Evolutionary conservation across 2,329 filamentous ascomycete species (phyloP), one percentile per base, ranked within the genome.

Genomic region (Pyricularia pennisetigena): DNA sequence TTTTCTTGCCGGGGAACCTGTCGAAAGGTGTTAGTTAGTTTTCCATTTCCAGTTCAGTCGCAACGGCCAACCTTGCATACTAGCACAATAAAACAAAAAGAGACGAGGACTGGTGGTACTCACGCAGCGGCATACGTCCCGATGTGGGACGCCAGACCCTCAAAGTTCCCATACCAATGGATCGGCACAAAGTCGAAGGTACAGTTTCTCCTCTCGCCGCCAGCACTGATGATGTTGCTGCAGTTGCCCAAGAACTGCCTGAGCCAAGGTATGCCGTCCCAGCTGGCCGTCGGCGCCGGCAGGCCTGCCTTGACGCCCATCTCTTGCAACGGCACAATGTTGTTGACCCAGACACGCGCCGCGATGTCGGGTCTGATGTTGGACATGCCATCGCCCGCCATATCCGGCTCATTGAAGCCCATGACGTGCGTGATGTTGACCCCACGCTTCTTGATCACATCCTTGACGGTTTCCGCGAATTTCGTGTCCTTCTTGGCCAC

Each of bases 321-420:
- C 70, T 84, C 76, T 64, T 83, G 82, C 69, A 95, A 79, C 0
- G 92, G 91, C 71, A 90, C 85, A 68, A 95, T 86, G 73, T 93
- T 87, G 59, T 82, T 80, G 35, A 90, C 86, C 90, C 91, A 95
- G 8, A 87, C 83, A 67, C 82, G 76, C 1, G 91, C 92, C 0
- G 91, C 92, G 1, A 78, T 75, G 9, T 79, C 75, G 0, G 90
- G 86, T 1, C 81, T 75, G 26, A 94, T 79, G 71, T 86, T 80
- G 71, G 86, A 89, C 3, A 91, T 91, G 59, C 90, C 90, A 9
- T 80, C 83, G 1, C 74, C 73, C 1, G 73, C 71, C 2, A 79
- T 76, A 74, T 94, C 90, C 0, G 92, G 92, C 75, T 95, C 92
- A 77, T 95, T 94, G 81, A 93, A 94, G 30, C 82, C 84, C n/a